A percentile compares a stretch with the other conserved stretches of the same genome.
Evolutionary conservation across 441 rosid genomes (phyloP).

Genomic region (Populus hybrid): DNA sequence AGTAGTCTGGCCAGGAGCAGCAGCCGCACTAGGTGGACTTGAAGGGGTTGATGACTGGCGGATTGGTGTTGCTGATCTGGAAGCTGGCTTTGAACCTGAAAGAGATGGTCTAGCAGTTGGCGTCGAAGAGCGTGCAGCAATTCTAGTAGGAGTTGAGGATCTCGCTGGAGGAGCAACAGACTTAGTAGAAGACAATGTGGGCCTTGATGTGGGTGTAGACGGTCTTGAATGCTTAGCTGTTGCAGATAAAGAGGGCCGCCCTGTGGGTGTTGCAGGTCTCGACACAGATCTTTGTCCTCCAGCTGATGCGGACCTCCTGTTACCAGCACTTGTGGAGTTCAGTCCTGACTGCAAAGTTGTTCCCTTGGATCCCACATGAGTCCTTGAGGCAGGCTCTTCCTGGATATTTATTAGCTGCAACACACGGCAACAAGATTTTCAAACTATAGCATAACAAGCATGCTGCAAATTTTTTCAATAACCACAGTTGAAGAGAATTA

Average conservation of each 20-base stretch:
- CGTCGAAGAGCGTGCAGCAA: conserved; percentile 48
- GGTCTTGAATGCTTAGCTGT: conserved; percentile 49
- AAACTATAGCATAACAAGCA: conserved; percentile 17
- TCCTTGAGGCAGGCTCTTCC: conserved; percentile 49
- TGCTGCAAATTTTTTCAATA: conserved; percentile 10
- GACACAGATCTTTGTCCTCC: conserved; percentile 30
- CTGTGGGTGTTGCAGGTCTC: conserved; percentile 60
- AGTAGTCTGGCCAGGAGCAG: conserved; percentile 42
- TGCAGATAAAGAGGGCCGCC: conserved; percentile 35
- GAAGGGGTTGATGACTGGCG: conserved; percentile 31
- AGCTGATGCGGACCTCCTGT: conserved; percentile 58
- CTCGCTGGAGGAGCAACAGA: conserved; percentile 37
- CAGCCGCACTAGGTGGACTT: conserved; percentile 31
- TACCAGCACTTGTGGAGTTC: conserved; percentile 30
- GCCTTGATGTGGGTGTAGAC: conserved; percentile 56
- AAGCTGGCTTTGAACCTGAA: conserved; percentile 32
- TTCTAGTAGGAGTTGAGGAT: conserved; percentile 48
- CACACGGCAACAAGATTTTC: conserved; percentile 22
- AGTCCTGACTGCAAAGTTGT: conserved; percentile 20
- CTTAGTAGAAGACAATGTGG: conserved; percentile 43
- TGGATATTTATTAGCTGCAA: conserved; percentile 63
- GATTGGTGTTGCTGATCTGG: conserved; percentile 45
- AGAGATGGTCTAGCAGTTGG: conserved; percentile 46
- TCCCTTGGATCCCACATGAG: conserved; percentile 27
- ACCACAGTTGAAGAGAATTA: neutral